Conservation (phyloP, 2,329 filamentous ascomycete species). For the Colletotrichum orchidophilum region DNA sequence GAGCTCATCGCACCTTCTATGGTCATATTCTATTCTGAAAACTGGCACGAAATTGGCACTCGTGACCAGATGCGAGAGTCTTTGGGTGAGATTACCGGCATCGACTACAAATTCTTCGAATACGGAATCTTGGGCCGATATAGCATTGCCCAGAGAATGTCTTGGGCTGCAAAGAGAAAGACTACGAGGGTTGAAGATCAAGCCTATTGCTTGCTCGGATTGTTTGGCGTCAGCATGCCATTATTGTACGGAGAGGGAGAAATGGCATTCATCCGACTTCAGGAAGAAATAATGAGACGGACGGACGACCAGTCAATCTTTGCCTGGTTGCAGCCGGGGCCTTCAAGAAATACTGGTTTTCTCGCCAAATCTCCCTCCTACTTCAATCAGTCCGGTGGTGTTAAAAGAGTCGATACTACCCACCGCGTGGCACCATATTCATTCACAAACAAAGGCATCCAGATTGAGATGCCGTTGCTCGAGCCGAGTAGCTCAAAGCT, state of each 20-base stretch:
- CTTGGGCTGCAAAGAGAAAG: background rate
- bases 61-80: background rate
- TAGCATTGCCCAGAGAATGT: conserved; percentile 2
- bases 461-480: background rate
- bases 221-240: background rate
- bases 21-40: background rate
- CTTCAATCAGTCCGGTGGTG: background rate
- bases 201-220: background rate
- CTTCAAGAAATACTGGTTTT: background rate
- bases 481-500: background rate
- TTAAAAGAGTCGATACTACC: background rate
- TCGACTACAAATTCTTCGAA: background rate
- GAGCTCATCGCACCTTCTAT: background rate
- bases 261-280: background rate
- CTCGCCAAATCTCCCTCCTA: background rate
- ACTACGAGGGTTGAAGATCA: background rate
- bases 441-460: background rate
- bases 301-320: background rate
- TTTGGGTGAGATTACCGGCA: background rate
- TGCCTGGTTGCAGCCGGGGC: background rate
- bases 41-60: background rate
- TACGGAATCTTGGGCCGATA: background rate
- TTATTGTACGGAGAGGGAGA: background rate
- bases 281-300: background rate
- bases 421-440: background rate